These are phyloP conservation scores for Crithidia mellificae DNA, from an alignment of 208 protist species.

Conservation along the genomic window DNA sequence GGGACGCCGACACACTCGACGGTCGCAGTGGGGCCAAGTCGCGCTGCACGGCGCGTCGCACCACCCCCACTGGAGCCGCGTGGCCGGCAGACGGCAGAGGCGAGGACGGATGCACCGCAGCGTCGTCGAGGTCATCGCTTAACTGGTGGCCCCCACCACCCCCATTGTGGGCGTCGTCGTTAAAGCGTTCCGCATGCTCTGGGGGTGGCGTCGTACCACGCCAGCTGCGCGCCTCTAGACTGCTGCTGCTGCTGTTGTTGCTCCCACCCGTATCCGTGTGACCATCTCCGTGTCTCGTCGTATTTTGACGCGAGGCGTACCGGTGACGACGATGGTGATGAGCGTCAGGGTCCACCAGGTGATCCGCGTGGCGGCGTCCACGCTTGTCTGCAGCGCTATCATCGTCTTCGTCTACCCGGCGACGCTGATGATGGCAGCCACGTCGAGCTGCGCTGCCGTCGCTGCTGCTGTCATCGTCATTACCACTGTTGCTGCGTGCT, in stretches of 20 bases:
- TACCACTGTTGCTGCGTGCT: neutral
- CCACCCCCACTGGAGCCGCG: neutral
- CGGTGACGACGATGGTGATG: no score
- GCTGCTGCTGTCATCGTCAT: neutral
- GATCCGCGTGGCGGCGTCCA: no score
- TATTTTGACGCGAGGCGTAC: no score
- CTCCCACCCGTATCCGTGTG: no score
- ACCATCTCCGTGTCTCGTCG: no score
- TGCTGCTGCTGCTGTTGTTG: no score
- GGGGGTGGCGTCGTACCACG: conserved; percentile 6
- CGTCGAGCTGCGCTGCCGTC: no score
- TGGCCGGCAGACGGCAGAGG: neutral
- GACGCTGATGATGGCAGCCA: no score
- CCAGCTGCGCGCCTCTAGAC: neutral
- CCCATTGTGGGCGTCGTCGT: neutral
- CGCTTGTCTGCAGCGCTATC: no score
- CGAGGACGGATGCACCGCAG: neutral
- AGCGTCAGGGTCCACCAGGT: no score
- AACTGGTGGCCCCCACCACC: no score
- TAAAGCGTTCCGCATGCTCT: neutral
- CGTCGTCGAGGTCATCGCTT: neutral
- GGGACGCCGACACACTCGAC: neutral
- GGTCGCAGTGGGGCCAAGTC: neutral
- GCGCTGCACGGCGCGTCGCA: neutral
- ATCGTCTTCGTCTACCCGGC: no score